Evolutionary conservation across 169 alveolate species (phyloP).

Genomic region (Besnoitia besnoiti): DNA sequence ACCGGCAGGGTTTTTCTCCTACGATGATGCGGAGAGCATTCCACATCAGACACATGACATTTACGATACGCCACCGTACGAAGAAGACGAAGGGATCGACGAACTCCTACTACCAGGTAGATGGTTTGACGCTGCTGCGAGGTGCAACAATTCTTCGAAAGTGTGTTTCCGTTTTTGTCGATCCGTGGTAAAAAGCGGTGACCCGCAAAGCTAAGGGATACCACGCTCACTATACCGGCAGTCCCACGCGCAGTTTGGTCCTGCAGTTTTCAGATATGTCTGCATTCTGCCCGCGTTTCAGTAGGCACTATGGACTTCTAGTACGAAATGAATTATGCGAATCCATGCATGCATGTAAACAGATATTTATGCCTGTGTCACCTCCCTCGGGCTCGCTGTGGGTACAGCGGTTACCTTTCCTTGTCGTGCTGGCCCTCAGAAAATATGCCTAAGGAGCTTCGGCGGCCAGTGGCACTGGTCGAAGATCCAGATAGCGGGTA

Average conservation of each 20-base stretch:
- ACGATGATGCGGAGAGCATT: neutral
- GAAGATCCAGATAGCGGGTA: slow-evolving; percentile 47
- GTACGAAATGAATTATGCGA: no score
- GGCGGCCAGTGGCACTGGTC: slow-evolving; percentile 32
- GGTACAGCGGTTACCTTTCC: no score
- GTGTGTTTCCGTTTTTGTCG: neutral
- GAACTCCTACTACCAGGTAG: slow-evolving; percentile 32
- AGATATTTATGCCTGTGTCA: no score
- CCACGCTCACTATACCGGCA: no score
- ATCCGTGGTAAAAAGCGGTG: neutral
- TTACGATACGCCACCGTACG: slow-evolving; percentile 59
- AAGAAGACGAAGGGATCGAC: slow-evolving; percentile 45
- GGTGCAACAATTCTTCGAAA: neutral
- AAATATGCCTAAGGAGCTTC: slow-evolving; percentile 47
- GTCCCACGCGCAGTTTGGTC: no score
- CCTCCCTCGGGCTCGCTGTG: no score
- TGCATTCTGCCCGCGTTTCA: no score
- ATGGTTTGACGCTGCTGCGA: neutral
- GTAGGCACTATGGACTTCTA: no score
- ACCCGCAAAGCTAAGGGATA: no score
- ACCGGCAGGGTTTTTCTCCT: slow-evolving; percentile 32
- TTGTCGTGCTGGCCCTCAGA: neutral
- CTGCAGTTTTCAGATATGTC: no score
- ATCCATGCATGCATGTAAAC: no score
- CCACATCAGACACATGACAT: slow-evolving; percentile 38